Evolutionary conservation across 257 asterid genomes (phyloP).

Genomic region (Jaltomata sinuosa): DNA sequence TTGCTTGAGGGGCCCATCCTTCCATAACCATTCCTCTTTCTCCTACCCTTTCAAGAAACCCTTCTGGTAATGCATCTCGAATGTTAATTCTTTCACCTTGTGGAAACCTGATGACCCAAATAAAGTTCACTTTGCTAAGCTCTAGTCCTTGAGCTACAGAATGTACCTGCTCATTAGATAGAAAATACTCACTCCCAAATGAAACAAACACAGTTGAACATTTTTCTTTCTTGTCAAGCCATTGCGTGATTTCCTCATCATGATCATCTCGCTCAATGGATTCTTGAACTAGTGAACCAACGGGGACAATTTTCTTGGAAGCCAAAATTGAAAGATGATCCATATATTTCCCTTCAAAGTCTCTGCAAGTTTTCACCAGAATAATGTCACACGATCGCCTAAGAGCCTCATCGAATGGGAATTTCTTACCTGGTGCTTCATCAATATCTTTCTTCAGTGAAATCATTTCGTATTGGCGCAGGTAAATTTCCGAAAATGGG

Average conservation of each 20-base stretch:
- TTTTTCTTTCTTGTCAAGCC: neutral
- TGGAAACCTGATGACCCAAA: neutral
- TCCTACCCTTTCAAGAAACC: neutral
- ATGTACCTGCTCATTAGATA: neutral
- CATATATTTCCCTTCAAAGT: too few relatives aligned
- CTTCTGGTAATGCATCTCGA: neutral
- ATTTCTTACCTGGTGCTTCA: too few relatives aligned
- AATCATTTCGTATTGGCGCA: too few relatives aligned
- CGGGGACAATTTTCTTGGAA: neutral
- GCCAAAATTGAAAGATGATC: too few relatives aligned
- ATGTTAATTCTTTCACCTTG: neutral
- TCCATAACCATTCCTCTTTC: neutral
- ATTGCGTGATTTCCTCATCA: neutral
- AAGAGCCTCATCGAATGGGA: too few relatives aligned
- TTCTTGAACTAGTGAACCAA: neutral
- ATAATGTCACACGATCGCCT: too few relatives aligned
- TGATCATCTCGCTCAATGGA: neutral
- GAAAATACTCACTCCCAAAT: neutral
- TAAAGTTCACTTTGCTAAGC: neutral
- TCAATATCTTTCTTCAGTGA: too few relatives aligned
- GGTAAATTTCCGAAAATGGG: too few relatives aligned
- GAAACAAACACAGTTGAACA: neutral
- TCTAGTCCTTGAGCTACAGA: neutral
- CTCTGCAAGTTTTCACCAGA: too few relatives aligned
- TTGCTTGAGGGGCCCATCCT: neutral